Evolutionary conservation across 495 filamentous ascomycete species (phyloP).

Genomic region (Chaetomium fimeti): DNA sequence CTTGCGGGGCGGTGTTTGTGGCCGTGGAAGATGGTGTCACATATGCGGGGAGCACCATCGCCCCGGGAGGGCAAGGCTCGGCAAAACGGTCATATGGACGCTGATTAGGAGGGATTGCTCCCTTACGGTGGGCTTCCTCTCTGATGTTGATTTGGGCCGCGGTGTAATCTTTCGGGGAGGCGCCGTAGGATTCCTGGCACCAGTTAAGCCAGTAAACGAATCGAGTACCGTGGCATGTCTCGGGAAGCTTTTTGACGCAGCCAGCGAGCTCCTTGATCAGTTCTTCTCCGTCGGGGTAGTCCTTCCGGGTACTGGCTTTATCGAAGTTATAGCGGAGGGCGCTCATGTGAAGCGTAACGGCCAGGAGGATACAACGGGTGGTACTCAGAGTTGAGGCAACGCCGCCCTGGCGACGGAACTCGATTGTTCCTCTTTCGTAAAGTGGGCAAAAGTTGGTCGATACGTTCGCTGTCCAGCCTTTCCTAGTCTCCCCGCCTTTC

Average conservation of each 20-base stretch:
- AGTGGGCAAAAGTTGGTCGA: neutral
- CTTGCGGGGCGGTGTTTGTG: too few relatives aligned
- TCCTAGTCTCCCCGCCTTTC: neutral
- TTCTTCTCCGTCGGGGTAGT: neutral
- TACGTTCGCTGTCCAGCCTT: neutral
- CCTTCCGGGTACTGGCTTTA: neutral
- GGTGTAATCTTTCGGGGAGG: neutral
- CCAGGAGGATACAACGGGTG: neutral
- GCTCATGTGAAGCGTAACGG: neutral
- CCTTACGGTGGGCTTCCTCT: neutral
- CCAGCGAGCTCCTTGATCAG: neutral
- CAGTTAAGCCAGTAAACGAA: neutral
- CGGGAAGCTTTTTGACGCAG: neutral
- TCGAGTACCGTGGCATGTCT: neutral
- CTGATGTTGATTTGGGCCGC: neutral
- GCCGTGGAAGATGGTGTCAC: too few relatives aligned
- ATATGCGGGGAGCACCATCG: too few relatives aligned
- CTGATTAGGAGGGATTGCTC: neutral
- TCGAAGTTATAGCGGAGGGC: neutral
- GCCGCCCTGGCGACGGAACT: neutral
- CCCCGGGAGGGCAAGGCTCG: neutral
- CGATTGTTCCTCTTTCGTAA: neutral
- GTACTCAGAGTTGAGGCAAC: neutral
- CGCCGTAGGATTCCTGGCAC: neutral
- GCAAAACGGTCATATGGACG: too few relatives aligned